Evolutionary conservation across 148 eudicot genomes (phyloP), one percentile per base, ranked within the genome.

Genomic region (Arbutus unedo): DNA sequence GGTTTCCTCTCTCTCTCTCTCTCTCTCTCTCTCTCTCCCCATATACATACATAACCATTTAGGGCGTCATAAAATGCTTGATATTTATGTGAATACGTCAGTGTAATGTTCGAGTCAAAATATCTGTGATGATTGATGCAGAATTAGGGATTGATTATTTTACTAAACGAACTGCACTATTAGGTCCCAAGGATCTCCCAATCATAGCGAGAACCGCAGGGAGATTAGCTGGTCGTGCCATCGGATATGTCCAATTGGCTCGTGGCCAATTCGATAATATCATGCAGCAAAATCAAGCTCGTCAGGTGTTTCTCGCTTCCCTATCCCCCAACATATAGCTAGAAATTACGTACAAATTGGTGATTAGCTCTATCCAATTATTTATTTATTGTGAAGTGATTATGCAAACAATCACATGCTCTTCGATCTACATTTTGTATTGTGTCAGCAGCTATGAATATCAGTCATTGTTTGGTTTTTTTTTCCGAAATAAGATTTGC

Each of bases 181-280:
- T 82, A 94, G 99, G 98, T 23, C 93, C 97, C 7, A 94, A 96
- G 89, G 98, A 96, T 81, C 84, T 94, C 55, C 97, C 98, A 25
- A 81, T 81, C 48, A 89, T 96, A 51, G 91, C 96, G 38, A 91
- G 91, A 90, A 90, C 93, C 18, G 93, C 91, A 0, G 99, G 99
- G 38, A 90, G 91, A 81, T 84, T 93, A 80, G 94, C 97, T 56
- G 99, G 99, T 11, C 92, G 93, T 81, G 89, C 99, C 3, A 91
- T 96, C 80, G 99, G 88, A 8, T 96, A 96, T 54, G 94, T 94
- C 86, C 99, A 94, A 85, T 64, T 96, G 86, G 97, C 95, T 57
- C 99, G 99, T n/a, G 98, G 98, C 10, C 98, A 96, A 81, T 88
- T 96, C 31, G 99, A 94, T 23, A 92, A 81, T 76, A 89, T 91